Conservation (phyloP, 352 stramenopile genomes). For the Phytophthora citrophthora region DNA sequence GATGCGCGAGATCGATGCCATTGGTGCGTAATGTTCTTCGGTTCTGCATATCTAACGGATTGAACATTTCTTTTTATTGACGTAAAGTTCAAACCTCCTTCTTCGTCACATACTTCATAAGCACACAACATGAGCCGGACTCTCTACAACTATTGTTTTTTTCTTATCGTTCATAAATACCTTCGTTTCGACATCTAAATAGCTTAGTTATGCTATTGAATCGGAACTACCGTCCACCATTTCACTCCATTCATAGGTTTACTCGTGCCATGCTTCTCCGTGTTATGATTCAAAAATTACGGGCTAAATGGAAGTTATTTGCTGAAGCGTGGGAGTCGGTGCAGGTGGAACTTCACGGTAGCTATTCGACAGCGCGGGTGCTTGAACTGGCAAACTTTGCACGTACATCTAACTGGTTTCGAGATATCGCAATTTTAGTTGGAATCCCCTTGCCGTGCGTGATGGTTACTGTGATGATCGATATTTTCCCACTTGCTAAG, state of each 20-base stretch:
- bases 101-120: no score
- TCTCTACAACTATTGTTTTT: no score
- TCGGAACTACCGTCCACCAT: no score
- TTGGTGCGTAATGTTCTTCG: slow-evolving; percentile 10
- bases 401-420: slow-evolving; percentile 3
- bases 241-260: not conserved
- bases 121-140: no score
- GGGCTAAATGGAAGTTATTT: not conserved
- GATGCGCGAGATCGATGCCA: slow-evolving; percentile 24
- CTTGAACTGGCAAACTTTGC: slow-evolving; percentile 1
- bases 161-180: no score
- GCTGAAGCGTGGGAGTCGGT: not conserved
- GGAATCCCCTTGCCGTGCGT: slow-evolving; percentile 16
- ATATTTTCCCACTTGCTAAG: slow-evolving; percentile 13
- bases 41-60: slow-evolving; percentile 17
- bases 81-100: slow-evolving; percentile 1
- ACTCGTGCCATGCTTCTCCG: not conserved
- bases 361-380: slow-evolving; percentile 5
- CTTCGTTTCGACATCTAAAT: no score
- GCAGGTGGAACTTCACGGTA: slow-evolving; percentile 9
- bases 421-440: slow-evolving; percentile 6
- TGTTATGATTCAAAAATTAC: not conserved
- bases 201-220: no score
- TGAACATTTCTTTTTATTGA: not conserved
- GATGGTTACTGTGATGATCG: slow-evolving; percentile 5